Evolutionary conservation across 306 rosid species (phyloP).

Genomic region (Coriaria nepalensis): DNA sequence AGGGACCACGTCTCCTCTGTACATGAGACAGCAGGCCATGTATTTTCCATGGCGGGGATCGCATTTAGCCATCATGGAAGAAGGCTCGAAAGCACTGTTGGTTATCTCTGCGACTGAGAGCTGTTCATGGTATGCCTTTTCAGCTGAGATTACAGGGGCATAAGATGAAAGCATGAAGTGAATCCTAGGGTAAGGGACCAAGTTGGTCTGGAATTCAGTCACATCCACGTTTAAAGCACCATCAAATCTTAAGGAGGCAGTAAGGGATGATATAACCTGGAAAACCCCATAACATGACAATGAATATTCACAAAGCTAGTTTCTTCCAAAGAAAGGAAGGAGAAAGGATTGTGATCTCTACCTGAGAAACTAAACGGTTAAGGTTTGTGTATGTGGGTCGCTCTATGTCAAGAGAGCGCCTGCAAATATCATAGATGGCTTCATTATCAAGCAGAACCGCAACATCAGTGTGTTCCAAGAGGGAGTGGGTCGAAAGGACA

Average conservation of each 20-base stretch:
- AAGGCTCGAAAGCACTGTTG: slow-evolving; percentile 67
- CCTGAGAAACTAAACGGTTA: slow-evolving; percentile 79
- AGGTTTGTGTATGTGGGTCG: slow-evolving; percentile 87
- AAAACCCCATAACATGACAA: background rate
- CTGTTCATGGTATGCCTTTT: slow-evolving; percentile 82
- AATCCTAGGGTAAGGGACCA: slow-evolving; percentile 87
- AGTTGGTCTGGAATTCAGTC: slow-evolving; percentile 73
- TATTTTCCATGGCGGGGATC: slow-evolving; percentile 85
- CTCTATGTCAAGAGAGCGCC: slow-evolving; percentile 69
- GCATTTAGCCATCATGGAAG: slow-evolving; percentile 88
- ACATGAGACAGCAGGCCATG: slow-evolving; percentile 95
- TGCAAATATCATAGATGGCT: slow-evolving; percentile 80
- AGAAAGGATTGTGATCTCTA: background rate
- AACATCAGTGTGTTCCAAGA: slow-evolving; percentile 79
- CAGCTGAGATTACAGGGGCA: slow-evolving; percentile 81
- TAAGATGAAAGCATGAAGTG: slow-evolving; percentile 86
- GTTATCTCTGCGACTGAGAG: slow-evolving; percentile 82
- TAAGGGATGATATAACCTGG: slow-evolving; percentile 75
- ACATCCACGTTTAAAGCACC: slow-evolving; percentile 83
- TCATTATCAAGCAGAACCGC: slow-evolving; percentile 69
- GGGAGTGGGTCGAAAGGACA: slow-evolving; percentile 83
- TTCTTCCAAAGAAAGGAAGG: background rate
- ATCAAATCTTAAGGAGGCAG: slow-evolving; percentile 81
- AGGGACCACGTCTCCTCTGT: slow-evolving; percentile 77
- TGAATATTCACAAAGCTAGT: background rate